These are phyloP conservation scores for Sarcodon aspratus DNA, from an alignment of 768 basidiomycete genomes.

Conservation along the genomic window DNA sequence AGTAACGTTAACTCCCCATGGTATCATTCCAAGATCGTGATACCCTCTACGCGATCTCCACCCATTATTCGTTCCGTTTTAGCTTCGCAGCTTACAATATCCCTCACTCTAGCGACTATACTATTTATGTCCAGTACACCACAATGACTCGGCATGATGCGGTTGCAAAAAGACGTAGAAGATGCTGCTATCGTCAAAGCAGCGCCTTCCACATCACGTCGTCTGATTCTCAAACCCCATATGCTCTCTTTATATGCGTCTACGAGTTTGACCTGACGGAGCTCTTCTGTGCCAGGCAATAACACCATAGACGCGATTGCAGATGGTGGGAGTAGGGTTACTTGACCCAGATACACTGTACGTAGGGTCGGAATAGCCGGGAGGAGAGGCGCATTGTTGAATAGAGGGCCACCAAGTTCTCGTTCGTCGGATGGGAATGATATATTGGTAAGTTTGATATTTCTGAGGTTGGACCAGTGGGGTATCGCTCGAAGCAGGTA, in stretches of 20 bases:
- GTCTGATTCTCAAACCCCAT: slow-evolving; percentile 42
- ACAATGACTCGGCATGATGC: neutral
- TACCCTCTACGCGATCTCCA: slow-evolving; percentile 34
- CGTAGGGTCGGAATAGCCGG: no score
- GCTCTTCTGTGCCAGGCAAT: slow-evolving; percentile 14
- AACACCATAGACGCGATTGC: slow-evolving; percentile 30
- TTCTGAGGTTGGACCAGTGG: slow-evolving; percentile 30
- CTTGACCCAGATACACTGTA: no score
- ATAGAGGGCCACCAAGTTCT: slow-evolving; percentile 8
- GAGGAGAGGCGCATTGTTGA: slow-evolving; percentile 5
- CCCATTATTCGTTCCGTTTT: slow-evolving; percentile 42
- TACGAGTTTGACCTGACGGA: slow-evolving; percentile 31
- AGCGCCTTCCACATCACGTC: slow-evolving; percentile 32
- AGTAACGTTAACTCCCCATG: no score
- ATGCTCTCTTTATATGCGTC: slow-evolving; percentile 48
- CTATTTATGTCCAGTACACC: slow-evolving; percentile 2
- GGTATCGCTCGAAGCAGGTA: slow-evolving; percentile 28
- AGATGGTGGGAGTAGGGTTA: slow-evolving; percentile 31
- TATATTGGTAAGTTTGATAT: slow-evolving; percentile 38
- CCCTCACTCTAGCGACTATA: no score
- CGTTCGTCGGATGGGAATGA: slow-evolving; percentile 21
- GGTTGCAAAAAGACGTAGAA: neutral
- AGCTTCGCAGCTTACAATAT: slow-evolving; percentile 38
- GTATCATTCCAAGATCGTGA: neutral
- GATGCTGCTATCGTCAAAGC: slow-evolving; percentile 7